phyloP scores from a whole-genome alignment of 1,139 yeast species.

The Geotrichum australiense region DNA sequence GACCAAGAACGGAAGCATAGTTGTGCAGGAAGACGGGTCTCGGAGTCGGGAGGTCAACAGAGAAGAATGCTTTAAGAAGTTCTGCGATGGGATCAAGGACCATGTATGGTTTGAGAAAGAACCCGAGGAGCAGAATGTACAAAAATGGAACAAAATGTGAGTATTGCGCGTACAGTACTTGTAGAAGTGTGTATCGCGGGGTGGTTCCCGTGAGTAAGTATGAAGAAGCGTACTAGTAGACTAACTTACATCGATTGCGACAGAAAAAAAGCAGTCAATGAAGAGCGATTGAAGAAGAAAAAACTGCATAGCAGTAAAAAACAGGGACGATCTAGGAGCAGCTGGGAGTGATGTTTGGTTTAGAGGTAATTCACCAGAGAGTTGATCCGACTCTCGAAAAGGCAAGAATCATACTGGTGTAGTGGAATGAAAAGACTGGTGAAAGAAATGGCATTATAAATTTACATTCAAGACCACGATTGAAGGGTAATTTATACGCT shows the following conservation, averaged over 20 bases:
- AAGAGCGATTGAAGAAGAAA: conserved; percentile 46
- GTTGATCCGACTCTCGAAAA: too few relatives aligned
- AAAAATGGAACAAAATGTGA: conserved; percentile 49
- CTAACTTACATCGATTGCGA: background rate
- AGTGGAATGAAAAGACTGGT: too few relatives aligned
- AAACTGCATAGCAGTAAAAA: conserved; percentile 51
- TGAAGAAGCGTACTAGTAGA: background rate
- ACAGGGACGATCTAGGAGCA: conserved; percentile 29
- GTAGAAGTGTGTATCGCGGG: background rate
- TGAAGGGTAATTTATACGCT: too few relatives aligned
- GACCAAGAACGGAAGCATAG: conserved; percentile 48
- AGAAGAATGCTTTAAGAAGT: conserved; percentile 52
- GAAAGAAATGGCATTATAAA: too few relatives aligned
- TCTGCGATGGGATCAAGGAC: conserved; percentile 47
- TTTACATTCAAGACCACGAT: too few relatives aligned
- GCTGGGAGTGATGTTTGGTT: too few relatives aligned
- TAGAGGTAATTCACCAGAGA: too few relatives aligned
- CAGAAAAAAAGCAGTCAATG: conserved; percentile 39
- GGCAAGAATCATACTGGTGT: too few relatives aligned
- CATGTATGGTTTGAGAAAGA: conserved; percentile 47
- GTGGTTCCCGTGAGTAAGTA: background rate
- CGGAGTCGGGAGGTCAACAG: conserved; percentile 56
- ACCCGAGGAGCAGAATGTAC: conserved; percentile 41
- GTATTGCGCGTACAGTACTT: conserved; percentile 1
- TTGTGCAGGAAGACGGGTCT: conserved; percentile 55